Conservation (phyloP, 2,329 filamentous ascomycete genomes). For the Trichoderma koningiopsis region DNA sequence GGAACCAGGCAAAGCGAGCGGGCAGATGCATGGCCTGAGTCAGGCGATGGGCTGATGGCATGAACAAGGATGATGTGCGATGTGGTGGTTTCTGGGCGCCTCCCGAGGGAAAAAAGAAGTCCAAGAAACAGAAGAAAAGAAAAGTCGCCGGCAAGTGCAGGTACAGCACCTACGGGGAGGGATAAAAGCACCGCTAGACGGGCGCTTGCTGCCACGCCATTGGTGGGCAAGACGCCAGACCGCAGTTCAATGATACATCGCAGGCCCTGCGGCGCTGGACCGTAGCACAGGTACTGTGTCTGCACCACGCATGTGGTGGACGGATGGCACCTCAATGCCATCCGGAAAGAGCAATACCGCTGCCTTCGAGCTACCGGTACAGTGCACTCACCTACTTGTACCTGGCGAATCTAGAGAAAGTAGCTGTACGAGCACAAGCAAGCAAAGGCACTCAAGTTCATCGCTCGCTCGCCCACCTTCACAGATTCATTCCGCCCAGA, state of each 20-base stretch:
- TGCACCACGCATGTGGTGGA: background rate
- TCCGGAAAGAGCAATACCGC: background rate
- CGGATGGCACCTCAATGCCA: background rate
- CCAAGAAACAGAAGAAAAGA: background rate
- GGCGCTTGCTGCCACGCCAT: background rate
- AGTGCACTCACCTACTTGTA: background rate
- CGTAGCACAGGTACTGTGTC: background rate
- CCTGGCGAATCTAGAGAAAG: background rate
- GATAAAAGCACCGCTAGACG: background rate
- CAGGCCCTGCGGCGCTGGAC: background rate
- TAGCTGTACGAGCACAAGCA: background rate
- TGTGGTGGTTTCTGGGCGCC: background rate
- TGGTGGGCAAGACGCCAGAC: background rate
- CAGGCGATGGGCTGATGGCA: conserved; percentile 11
- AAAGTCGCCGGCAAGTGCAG: background rate
- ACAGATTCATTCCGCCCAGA: background rate
- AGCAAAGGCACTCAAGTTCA: background rate
- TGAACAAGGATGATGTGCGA: background rate
- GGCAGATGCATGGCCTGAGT: background rate
- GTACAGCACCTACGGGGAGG: background rate
- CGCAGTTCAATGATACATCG: background rate
- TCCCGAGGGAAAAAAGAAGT: background rate
- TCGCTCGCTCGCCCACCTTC: too few species aligned
- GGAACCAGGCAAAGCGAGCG: background rate
- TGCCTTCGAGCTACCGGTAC: background rate